Evolutionary conservation across 345 rosid species (phyloP).

Genomic region (Eucalyptus caleyi): DNA sequence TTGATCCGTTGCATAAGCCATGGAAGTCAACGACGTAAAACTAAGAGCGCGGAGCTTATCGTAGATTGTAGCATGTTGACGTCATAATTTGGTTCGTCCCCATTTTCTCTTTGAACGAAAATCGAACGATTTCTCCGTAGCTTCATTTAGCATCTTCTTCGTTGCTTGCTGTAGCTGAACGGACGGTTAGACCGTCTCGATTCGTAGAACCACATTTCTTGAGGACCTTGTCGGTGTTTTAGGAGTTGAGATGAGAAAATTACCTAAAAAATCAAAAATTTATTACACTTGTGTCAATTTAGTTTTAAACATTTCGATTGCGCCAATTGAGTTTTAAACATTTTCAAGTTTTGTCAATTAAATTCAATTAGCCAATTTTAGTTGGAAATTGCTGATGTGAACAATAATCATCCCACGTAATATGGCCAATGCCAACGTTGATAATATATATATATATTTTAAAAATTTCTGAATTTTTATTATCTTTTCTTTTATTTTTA

Average conservation of each 20-base stretch:
- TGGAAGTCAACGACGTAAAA: not conserved
- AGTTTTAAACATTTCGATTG: too few species aligned
- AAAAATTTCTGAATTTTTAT: too few species aligned
- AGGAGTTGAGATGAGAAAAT: too few species aligned
- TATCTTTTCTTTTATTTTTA: too few species aligned
- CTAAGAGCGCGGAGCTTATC: not conserved
- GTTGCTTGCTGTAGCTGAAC: not conserved
- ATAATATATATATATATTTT: too few species aligned
- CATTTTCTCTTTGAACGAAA: not conserved
- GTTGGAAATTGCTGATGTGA: rapidly evolving
- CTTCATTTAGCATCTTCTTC: not conserved
- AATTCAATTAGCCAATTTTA: too few species aligned
- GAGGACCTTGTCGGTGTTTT: not conserved
- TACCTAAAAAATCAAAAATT: rapidly evolving
- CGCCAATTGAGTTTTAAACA: too few species aligned
- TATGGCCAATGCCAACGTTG: rapidly evolving
- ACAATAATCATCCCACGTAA: rapidly evolving
- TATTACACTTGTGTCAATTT: too few species aligned
- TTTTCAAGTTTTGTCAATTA: too few species aligned
- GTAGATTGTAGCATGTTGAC: not conserved
- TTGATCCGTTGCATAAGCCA: not conserved
- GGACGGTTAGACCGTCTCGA: not conserved
- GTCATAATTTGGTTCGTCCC: not conserved
- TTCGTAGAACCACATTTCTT: not conserved
- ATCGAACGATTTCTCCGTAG: not conserved